A percentile compares a stretch with the other conserved stretches of the same genome.
Conservation (phyloP, 164 flowering plant genomes). For the Aristolochia californica region DNA sequence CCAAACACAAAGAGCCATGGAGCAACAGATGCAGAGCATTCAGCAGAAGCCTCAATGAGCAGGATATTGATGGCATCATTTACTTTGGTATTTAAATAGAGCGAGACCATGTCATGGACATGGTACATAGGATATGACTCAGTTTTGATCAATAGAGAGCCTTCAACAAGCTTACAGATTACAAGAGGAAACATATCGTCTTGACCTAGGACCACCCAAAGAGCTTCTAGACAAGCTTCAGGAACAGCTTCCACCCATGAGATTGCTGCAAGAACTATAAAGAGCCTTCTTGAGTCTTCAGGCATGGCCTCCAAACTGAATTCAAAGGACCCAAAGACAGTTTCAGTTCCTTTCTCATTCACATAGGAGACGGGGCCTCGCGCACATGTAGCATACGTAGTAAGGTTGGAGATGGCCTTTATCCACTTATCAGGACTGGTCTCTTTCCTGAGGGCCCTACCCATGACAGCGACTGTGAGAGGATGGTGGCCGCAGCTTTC, state of each 20-base stretch:
- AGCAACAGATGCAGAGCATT: slow-evolving; percentile 20
- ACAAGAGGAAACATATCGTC: slow-evolving; percentile 30
- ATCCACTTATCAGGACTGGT: slow-evolving; percentile 37
- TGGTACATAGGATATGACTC: slow-evolving; percentile 28
- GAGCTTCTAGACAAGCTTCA: slow-evolving; percentile 39
- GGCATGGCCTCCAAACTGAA: slow-evolving; percentile 51
- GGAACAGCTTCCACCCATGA: slow-evolving; percentile 44
- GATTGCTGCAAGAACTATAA: slow-evolving; percentile 29
- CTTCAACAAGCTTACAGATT: slow-evolving; percentile 42
- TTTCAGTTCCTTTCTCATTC: slow-evolving; percentile 40
- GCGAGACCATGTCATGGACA: slow-evolving; percentile 41
- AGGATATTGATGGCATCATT: slow-evolving; percentile 21
- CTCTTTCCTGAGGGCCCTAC: slow-evolving; percentile 46
- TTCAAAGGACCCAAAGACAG: slow-evolving; percentile 42
- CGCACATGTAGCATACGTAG: slow-evolving; percentile 40
- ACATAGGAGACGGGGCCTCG: slow-evolving; percentile 44
- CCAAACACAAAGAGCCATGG: slow-evolving; percentile 43
- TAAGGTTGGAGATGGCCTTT: slow-evolving; percentile 32
- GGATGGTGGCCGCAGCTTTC: slow-evolving; percentile 50
- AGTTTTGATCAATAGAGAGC: slow-evolving; percentile 31
- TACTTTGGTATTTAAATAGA: slow-evolving; percentile 31
- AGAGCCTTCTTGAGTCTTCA: slow-evolving; percentile 25
- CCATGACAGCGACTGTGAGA: slow-evolving; percentile 50
- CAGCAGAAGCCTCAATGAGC: slow-evolving; percentile 14
- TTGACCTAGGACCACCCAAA: slow-evolving; percentile 31